Base-by-base conservation (phyloP, 176 grass and related monocot species). In the Leersia perrieri region DNA sequence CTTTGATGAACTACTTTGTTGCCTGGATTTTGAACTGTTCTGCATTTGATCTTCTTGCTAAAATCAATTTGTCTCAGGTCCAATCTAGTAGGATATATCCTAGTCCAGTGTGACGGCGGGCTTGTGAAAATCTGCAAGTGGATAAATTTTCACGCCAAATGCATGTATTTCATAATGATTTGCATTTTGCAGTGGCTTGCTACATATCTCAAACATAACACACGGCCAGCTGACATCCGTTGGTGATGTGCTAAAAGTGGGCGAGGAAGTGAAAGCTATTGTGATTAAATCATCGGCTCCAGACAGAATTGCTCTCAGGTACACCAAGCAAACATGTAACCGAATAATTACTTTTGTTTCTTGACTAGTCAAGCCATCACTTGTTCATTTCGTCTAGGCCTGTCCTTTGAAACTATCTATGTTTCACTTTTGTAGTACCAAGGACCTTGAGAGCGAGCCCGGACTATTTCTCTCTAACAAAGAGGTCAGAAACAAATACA, bases 251-350 rank as follows among this genome's bases (percentile, higher is more conserved):
- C 70, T 98, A 60, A 77, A 89, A 78, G 86, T 92, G 39, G 83
- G 77, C 22, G 95, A 98, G 75, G 80, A 60, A 40, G 80, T 98
- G 38, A 98, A 94, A 79, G 83, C 89, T 84, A 73, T 94, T 14
- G 95, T 94, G 60, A 80, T 94, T 16, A 94, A 94, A 68, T 92
- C 95, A 13, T 34, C 88, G 20, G 15, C 84, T 57, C 90, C 88
- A 3, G 86, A 81, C 74, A 98, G 81, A 89, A 98, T 98, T 33
- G 81, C 88, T 49, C 88, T 98, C 33, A 98, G 95, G 90, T 94
- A 78, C 62, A 73, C 55, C 31, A 16, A 0, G 33, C 18, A 13
- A 39, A 25, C 25, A 53, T 53, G 28, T 9, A 32, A 42, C 35
- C 18, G 60, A 40, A 32, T 60, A 57, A n/a, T 55, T 38, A 1